Base-by-base conservation (phyloP, 2,329 filamentous ascomycete genomes). In the Monosporascus ibericus region DNA sequence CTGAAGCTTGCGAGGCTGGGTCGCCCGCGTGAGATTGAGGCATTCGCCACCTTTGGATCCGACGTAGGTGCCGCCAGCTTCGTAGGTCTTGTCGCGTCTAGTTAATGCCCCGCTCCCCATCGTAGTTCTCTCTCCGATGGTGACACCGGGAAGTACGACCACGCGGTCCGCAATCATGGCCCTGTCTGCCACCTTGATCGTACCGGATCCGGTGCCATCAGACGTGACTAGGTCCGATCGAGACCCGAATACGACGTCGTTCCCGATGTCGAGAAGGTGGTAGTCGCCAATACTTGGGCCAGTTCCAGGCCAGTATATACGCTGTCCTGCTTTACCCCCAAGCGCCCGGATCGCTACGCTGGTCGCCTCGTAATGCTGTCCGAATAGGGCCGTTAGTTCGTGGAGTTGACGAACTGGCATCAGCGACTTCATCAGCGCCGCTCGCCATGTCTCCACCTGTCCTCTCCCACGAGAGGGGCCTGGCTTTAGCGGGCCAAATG, bases 181-280 rank as follows among this genome's bases (percentile, higher is more conserved):
- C 1, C 75, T 68, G 52, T 76, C 72, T 6, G 68, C 63, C 48
- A 83, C 73, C 14, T 64, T 70, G 47, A 83, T 69, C 8, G 60
- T 66, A 15, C 77, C 75, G 11, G 75, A 76, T 1, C 79, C 75
- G 22, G 62, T 65, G 3, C 72, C 75, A 60, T 83, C 79, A 0
- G 77, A 76, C 1, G 77, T 82, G 30, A 81, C 64, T 0, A 83
- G 59, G 52, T 79, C 73, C 3, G 78, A 75, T 3, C 78, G 72
- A 14, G 78, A 81, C 0, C 80, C 79, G 55, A 83, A 82, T 9
- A 82, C 78, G n/a, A 82, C 79, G 62, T 82, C 75, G 52, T 81
- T 74, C 9, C 80, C 80, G 54, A 82, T 70, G 24, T 82, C 73
- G 11, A 82, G 59, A 1, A 82, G 66, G 55, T 81, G 75, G 55